Conservation (phyloP, 1,139 yeast genomes). For the Pichia sp. region DNA sequence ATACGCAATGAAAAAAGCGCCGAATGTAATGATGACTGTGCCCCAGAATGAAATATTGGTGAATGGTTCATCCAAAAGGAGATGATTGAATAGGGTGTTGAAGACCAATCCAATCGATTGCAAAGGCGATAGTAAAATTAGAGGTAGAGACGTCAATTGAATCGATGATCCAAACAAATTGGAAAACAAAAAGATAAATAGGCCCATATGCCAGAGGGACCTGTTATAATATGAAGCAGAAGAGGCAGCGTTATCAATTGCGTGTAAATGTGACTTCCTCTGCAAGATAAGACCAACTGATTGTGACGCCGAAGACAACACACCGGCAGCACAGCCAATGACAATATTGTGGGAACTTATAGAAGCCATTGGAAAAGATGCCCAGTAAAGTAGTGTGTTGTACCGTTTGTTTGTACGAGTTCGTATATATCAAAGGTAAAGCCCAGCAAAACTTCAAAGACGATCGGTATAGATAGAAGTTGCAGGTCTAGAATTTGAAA, state of each 20-base stretch:
- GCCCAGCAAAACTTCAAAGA: too few relatives aligned
- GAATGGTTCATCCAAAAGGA: conserved; percentile 62
- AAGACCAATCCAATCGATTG: conserved; percentile 86
- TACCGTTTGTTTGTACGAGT: too few relatives aligned
- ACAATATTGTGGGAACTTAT: conserved; percentile 23
- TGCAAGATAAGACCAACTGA: conserved; percentile 80
- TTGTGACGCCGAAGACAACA: conserved; percentile 72
- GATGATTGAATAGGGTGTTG: conserved; percentile 67
- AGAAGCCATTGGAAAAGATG: too few relatives aligned
- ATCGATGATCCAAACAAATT: conserved; percentile 76
- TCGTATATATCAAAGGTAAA: too few relatives aligned
- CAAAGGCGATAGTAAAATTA: conserved; percentile 71
- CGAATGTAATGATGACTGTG: conserved; percentile 58
- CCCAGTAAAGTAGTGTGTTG: too few relatives aligned
- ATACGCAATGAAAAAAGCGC: conserved; percentile 76
- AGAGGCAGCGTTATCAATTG: conserved; percentile 20
- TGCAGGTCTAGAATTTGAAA: too few relatives aligned
- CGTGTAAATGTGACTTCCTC: conserved; percentile 62
- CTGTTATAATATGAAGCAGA: conserved; percentile 39
- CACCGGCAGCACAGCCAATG: conserved; percentile 67
- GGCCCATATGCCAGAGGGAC: conserved; percentile 71
- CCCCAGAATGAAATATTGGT: conserved; percentile 53
- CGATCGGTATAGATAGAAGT: too few relatives aligned
- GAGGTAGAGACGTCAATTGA: conserved; percentile 77
- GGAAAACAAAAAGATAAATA: conserved; percentile 59